A percentile compares a stretch with the other conserved stretches of the same genome.
Evolutionary conservation across 176 grass and related monocot genomes (phyloP).

Genomic region (Coix lacrymajobi): DNA sequence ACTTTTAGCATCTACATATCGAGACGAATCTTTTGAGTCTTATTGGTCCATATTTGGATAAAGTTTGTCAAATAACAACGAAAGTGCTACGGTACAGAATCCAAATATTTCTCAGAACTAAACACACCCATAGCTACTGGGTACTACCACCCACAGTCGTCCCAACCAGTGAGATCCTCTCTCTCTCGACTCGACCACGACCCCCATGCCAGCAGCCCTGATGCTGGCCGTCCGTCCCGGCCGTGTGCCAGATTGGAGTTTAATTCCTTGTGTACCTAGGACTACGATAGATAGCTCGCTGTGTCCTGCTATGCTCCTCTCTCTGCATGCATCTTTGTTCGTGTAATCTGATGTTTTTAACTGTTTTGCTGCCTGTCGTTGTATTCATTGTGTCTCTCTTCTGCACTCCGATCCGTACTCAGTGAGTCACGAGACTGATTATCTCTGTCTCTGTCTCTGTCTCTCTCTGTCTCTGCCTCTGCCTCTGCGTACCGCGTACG

Average conservation of each 20-base stretch:
- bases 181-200: neutral
- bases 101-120: no score
- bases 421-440: constrained; percentile 15
- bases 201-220: no score
- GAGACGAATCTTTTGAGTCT: no score
- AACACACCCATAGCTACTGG: no score
- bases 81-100: no score
- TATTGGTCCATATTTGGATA: no score
- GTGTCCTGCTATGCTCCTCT: neutral
- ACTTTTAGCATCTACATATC: no score
- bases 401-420: no score
- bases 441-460: no score
- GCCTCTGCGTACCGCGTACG: neutral
- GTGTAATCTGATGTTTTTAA: constrained; percentile 38
- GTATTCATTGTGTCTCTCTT: constrained; percentile 39
- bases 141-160: no score
- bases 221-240: neutral
- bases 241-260: constrained; percentile 20
- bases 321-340: constrained; percentile 21
- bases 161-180: no score
- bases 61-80: no score
- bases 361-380: constrained; percentile 29
- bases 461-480: neutral
- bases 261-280: constrained; percentile 24
- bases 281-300: neutral